These are phyloP conservation scores for Solanum okadae DNA, from an alignment of 257 asterid species.

Conservation along the genomic window DNA sequence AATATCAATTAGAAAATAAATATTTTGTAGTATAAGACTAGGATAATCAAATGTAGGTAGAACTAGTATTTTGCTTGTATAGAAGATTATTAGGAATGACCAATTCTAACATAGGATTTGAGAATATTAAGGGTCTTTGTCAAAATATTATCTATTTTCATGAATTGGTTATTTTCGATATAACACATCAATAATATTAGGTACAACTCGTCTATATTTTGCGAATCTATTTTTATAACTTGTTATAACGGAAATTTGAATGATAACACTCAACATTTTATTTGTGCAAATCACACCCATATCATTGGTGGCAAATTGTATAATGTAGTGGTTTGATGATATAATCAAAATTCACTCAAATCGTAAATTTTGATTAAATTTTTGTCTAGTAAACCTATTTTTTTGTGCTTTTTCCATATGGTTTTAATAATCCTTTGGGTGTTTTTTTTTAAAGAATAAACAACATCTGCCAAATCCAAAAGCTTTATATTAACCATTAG, in stretches of 20 bases:
- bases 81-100: neutral
- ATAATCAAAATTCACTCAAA: neutral
- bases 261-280: neutral
- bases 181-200: neutral
- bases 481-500: neutral
- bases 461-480: neutral
- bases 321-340: neutral
- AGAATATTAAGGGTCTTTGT: neutral
- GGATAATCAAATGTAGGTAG: neutral
- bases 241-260: neutral
- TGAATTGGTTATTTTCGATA: too few species aligned
- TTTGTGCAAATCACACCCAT: neutral
- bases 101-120: neutral
- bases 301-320: neutral
- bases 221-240: neutral
- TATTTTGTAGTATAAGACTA: neutral
- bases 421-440: neutral
- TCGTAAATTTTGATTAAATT: neutral
- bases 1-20: neutral
- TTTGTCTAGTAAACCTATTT: neutral
- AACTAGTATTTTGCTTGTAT: neutral
- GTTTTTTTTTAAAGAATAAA: neutral
- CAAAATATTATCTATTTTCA: neutral
- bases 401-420: neutral
- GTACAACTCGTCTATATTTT: neutral